Conservation (phyloP, 768 basidiomycete genomes). For the Rhodotorula diobovata region DNA sequence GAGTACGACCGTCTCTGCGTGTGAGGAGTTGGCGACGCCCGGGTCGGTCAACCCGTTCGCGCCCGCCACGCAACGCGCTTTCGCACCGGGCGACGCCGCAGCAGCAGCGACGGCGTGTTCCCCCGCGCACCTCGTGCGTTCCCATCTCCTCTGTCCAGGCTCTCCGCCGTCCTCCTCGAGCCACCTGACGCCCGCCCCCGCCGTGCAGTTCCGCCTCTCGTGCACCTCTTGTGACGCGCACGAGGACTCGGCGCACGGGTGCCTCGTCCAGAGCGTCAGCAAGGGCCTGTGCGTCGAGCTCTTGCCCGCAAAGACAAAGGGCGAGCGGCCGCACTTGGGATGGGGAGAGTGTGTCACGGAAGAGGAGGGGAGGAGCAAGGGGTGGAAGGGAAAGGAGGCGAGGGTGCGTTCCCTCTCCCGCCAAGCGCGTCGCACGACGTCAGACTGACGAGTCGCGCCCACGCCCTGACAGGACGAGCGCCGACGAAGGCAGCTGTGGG, state of each 20-base stretch:
- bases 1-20: not conserved
- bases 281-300: constrained; percentile 24
- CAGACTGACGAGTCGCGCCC: not conserved
- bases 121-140: not conserved
- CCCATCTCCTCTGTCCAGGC: not conserved
- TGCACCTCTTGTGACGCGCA: constrained; percentile 14
- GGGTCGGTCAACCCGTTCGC: not conserved
- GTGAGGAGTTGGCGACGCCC: not conserved
- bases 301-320: not conserved
- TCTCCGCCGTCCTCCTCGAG: not conserved
- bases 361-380: not conserved
- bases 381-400: constrained; percentile 6
- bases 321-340: not conserved
- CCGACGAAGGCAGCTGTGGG: constrained; percentile 13
- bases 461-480: not conserved
- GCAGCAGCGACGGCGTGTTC: not conserved
- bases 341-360: constrained; percentile 19
- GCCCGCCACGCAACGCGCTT: not conserved
- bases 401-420: constrained; percentile 2
- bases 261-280: constrained; percentile 1
- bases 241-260: constrained; percentile 10
- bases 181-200: no score
- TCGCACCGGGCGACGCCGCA: not conserved
- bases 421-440: not conserved
- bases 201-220: constrained; percentile 11